These are phyloP conservation scores for Penicillium rolfsii DNA, from an alignment of 2,329 filamentous ascomycete species.

Conservation along the genomic window DNA sequence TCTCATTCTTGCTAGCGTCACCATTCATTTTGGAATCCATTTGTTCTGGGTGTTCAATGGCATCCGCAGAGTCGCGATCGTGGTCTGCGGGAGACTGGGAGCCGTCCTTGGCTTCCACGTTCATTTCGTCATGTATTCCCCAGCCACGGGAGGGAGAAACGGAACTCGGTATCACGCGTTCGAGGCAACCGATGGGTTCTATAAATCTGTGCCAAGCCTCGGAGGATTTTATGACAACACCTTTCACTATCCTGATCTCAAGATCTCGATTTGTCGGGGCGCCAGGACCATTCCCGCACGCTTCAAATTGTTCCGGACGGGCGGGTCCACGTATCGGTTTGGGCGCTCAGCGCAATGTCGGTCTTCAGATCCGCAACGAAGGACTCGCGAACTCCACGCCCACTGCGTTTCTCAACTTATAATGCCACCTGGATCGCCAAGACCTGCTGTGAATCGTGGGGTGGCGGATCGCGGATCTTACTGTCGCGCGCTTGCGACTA, in stretches of 20 bases:
- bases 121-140: conserved; percentile 39
- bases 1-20: conserved; percentile 60
- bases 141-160: background rate
- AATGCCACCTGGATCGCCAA: conserved; percentile 1
- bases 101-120: conserved; percentile 41
- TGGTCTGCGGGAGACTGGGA: conserved; percentile 42
- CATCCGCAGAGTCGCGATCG: conserved; percentile 44
- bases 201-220: conserved; percentile 5
- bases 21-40: conserved; percentile 52
- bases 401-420: background rate
- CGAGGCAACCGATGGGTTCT: conserved; percentile 1
- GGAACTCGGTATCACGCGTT: conserved; percentile 6
- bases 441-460: background rate
- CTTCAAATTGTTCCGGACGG: conserved; percentile 18
- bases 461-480: conserved; percentile 14
- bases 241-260: conserved; percentile 17
- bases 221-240: background rate
- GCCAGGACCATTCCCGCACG: conserved; percentile 25
- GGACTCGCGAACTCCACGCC: conserved; percentile 13
- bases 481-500: conserved; percentile 30
- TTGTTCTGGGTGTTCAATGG: conserved; percentile 40
- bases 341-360: conserved; percentile 13
- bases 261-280: conserved; percentile 20
- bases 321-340: conserved; percentile 20
- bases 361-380: conserved; percentile 5